Base-by-base conservation (phyloP, 306 rosid species). In the Bauhinia variegata region DNA sequence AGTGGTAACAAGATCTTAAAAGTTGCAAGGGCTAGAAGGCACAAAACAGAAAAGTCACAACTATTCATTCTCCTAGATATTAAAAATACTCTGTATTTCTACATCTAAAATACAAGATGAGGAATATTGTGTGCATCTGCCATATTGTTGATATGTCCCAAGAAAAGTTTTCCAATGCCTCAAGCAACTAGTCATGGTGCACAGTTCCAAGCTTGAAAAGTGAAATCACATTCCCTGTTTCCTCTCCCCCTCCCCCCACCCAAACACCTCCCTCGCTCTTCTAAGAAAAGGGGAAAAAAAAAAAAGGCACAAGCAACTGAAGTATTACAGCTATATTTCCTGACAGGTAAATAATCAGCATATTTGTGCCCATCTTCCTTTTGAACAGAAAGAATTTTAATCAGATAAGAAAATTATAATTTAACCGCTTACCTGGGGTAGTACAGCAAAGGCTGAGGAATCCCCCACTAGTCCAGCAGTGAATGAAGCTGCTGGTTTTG, bases 381-480 rank as follows among this genome's bases (percentile, higher is more conserved):
- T 42, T 28, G 31, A 1, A 55, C 33, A 32, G 39, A 4, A 42
- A 50, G 19, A 62, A 44, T 55, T 50, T 70, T 49, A 48, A 60
- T 14, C 64, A 44, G 19, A 64, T 43, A 64, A 14, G 46, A 42
- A 52, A 41, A 43, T 1, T 23, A 23, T 23, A 23, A 51, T 11
- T n/a, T 5, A 65, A 31, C 51, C 33, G n/a, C 36, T 60, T 80
- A 88, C 98, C 90, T 63, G 80, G 69, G 98, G 97, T 44, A 93
- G 77, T 43, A 93, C 87, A 58, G 88, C 68, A 76, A 89, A 93
- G 6, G 95, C 85, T 0, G 96, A 86, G 63, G 91, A 86, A 80
- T 86, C 87, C 68, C 97, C 98, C 11, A 89, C 91, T 12, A 93
- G 79, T 54, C 97, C 98, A 33, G 85, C 84, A 0, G 98, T 93